Percentiles rank a stretch among this genome's conserved stretches.
Conservation (phyloP, 306 rosid genomes). For the Echinosophora koreensis region DNA sequence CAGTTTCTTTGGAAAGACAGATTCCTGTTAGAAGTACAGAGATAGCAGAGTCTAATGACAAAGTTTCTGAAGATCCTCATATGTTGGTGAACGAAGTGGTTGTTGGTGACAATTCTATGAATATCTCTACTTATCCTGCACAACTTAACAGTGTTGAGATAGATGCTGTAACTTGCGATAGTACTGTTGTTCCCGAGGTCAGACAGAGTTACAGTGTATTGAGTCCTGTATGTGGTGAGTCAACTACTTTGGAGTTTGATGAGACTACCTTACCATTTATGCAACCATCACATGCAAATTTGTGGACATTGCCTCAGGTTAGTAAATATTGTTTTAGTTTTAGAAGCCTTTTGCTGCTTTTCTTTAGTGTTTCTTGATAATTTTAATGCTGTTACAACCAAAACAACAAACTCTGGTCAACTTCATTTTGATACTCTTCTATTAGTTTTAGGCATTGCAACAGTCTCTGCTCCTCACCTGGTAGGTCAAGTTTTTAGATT, state of each 20-base stretch:
- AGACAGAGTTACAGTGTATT: conserved; percentile 9
- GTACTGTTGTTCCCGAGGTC: conserved; percentile 39
- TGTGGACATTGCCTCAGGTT: conserved; percentile 46
- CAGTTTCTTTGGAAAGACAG: conserved; percentile 39
- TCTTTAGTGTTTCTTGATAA: conserved; percentile 36
- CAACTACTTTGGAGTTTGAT: conserved; percentile 34
- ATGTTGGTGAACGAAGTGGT: conserved; percentile 29
- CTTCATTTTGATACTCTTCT: not conserved
- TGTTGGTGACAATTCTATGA: conserved; percentile 12
- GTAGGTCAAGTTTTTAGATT: conserved; percentile 27
- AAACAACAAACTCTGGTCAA: conserved; percentile 5
- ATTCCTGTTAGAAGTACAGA: conserved; percentile 39
- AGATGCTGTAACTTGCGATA: conserved; percentile 24
- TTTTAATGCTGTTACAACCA: conserved; percentile 2
- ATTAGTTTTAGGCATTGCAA: conserved; percentile 16
- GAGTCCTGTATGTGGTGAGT: conserved; percentile 35
- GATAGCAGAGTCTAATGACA: not conserved
- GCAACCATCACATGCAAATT: conserved; percentile 38
- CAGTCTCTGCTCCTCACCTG: conserved; percentile 13
- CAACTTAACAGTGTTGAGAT: conserved; percentile 35
- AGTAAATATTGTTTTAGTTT: conserved; percentile 25
- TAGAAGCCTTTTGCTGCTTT: conserved; percentile 19
- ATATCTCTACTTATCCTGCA: conserved; percentile 33
- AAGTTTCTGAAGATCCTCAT: conserved; percentile 39
- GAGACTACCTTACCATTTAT: conserved; percentile 39